Evolutionary conservation across 2,329 filamentous ascomycete genomes (phyloP).

Genomic region (Nemania sp.): DNA sequence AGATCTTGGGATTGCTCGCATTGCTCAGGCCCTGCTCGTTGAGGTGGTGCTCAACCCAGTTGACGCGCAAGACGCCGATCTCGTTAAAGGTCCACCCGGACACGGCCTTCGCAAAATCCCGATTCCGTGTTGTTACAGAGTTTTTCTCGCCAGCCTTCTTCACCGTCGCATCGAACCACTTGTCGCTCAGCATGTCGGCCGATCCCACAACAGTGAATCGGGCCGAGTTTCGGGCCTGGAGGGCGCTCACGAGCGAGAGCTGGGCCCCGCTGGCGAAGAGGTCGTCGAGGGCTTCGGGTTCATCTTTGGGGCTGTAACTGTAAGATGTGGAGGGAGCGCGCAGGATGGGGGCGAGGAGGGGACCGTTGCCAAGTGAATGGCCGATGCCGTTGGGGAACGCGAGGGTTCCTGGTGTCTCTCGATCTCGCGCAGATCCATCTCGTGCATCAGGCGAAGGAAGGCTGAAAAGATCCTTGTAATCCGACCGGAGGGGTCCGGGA

Average conservation of each 20-base stretch:
- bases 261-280: constrained; percentile 84
- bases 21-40: constrained; percentile 58
- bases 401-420: constrained; percentile 54
- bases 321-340: constrained; percentile 85
- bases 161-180: constrained; percentile 85
- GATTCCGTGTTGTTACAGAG: constrained; percentile 71
- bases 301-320: constrained; percentile 91
- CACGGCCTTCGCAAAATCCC: constrained; percentile 81
- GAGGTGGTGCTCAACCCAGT: constrained; percentile 78
- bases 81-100: constrained; percentile 98
- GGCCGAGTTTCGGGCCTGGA: constrained; percentile 93
- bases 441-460: constrained; percentile 54
- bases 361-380: constrained; percentile 77
- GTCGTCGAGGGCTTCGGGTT: constrained; percentile 73
- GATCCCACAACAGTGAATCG: constrained; percentile 85
- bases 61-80: constrained; percentile 84
- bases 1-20: constrained; percentile 80
- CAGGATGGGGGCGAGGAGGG: constrained; percentile 80
- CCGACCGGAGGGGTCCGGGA: constrained; percentile 67
- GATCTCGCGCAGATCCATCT: background rate
- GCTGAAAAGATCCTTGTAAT: constrained; percentile 77
- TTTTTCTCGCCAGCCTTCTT: constrained; percentile 58
- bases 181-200: constrained; percentile 82
- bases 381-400: constrained; percentile 83
- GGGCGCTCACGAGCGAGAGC: constrained; percentile 78